Evolutionary conservation across 805 yeast species (phyloP), one percentile per base, ranked within the genome.

Genomic region (Cyberlindnera galapagoensis): DNA sequence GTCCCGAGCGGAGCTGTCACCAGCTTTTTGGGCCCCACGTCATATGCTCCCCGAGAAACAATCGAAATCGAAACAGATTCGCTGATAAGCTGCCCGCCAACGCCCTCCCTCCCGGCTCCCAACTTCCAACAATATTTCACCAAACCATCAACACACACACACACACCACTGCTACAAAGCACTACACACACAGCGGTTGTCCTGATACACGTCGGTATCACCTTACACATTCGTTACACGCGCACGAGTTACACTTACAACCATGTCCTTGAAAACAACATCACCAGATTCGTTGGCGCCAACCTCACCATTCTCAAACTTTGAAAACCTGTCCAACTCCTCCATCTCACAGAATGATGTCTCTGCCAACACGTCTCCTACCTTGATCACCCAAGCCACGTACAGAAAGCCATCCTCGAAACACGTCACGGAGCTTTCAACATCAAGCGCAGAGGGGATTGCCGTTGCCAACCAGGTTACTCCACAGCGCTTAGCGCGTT

Each of bases 381-480:
- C 42, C 33, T 45, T 46, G 25, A 44, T 47, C 33, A 45, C 54
- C 3, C 43, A 46, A 14, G 44, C 51, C 24, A 45, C 51, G 4
- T 47, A 50, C 30, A 47, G 40, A 42, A 50, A 48, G 29, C 50
- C 52, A 25, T 36, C 52, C 10, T 30, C 41, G 2, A 51, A 51
- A 21, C 56, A 51, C 33, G 49, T 46, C 24, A 51, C 56, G 8
- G 57, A 55, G 27, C 58, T 81, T 28, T 74, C 84, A 5, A 85
- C 95, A 0, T 79, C 88, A 24, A 80, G 92, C 6, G 94, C 95
- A 1, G 84, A 78, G 38, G 95, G 94, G 1, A 71, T 85, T 30
- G 88, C 86, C 7, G 92, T 92, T 7, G 95, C 95, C 4, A 70
- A 81, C 28, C 74, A 80, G 45, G 87, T 87, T 18, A 86, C 95